A percentile compares a stretch with the other conserved stretches of the same genome.
phyloP scores from a whole-genome alignment of 495 filamentous ascomycete species.

The Hypoxylon trugodes region DNA sequence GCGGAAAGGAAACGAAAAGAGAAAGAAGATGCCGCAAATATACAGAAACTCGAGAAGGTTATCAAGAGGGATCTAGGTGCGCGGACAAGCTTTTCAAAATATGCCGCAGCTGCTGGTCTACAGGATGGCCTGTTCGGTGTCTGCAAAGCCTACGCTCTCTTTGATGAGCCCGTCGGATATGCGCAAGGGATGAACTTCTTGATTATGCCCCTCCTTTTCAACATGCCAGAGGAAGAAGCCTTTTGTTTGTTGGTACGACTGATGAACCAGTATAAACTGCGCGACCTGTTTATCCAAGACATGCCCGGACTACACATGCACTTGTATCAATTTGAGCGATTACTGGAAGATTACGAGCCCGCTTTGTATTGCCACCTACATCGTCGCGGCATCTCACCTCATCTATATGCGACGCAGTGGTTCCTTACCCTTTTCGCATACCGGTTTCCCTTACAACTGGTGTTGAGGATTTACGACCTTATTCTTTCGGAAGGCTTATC shows the following conservation, averaged over 20 bases:
- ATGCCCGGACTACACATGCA: constrained; percentile 96
- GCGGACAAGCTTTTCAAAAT: constrained; percentile 95
- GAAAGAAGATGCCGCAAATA: constrained; percentile 73
- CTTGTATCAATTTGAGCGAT: constrained; percentile 92
- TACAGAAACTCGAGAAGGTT: constrained; percentile 86
- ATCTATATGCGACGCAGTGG: constrained; percentile 98
- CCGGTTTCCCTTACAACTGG: constrained; percentile 94
- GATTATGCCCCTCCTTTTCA: constrained; percentile 96
- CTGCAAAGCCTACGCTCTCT: constrained; percentile 97
- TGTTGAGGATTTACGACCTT: constrained; percentile 95
- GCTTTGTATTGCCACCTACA: constrained; percentile 94
- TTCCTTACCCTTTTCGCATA: constrained; percentile 99
- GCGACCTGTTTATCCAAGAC: constrained; percentile 92
- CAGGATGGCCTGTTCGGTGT: constrained; percentile 95
- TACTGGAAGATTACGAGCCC: constrained; percentile 93
- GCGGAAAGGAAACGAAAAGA: constrained; percentile 75
- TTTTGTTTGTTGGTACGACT: constrained; percentile 91
- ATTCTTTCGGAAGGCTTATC: constrained; percentile 95
- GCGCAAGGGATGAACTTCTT: constrained; percentile 99
- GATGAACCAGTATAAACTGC: constrained; percentile 95
- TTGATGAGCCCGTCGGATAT: constrained; percentile 93
- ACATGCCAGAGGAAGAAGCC: constrained; percentile 97
- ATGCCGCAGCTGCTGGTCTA: constrained; percentile 82
- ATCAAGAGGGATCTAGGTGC: constrained; percentile 92
- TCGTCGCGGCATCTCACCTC: constrained; percentile 84